phyloP scores from a whole-genome alignment of 1,139 yeast species.

The Lodderomyces jiufengensis region DNA sequence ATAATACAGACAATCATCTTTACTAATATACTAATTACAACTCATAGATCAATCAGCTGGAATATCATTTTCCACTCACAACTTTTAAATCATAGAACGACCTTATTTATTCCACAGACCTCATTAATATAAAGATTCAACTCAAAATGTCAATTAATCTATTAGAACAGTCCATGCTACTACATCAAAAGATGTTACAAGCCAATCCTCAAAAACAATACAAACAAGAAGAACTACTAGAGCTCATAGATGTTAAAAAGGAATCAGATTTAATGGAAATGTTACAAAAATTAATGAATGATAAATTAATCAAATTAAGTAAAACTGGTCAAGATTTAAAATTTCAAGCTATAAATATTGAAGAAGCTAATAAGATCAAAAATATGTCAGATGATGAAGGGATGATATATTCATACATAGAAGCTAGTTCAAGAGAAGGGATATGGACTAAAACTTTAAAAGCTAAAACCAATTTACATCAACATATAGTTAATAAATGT shows the following conservation, averaged over 20 bases:
- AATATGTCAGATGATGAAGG: slow-evolving; percentile 86
- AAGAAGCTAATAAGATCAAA: slow-evolving; percentile 68
- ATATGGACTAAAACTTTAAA: slow-evolving; percentile 94
- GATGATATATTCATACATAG: slow-evolving; percentile 85
- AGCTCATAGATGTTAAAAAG: slow-evolving; percentile 26
- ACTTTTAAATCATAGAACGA: slow-evolving; percentile 2
- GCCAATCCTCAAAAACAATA: slow-evolving; percentile 44
- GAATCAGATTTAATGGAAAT: slow-evolving; percentile 50
- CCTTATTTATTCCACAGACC: no score
- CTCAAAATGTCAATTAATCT: slow-evolving; percentile 19
- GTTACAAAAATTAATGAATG: slow-evolving; percentile 64
- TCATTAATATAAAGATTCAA: no score
- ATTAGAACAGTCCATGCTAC: slow-evolving; percentile 49
- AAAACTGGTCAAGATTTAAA: slow-evolving; percentile 61
- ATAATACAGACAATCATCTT: no score
- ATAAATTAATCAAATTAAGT: slow-evolving; percentile 64
- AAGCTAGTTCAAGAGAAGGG: slow-evolving; percentile 92
- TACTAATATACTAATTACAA: no score
- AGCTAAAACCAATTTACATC: slow-evolving; percentile 88
- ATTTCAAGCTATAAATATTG: slow-evolving; percentile 67
- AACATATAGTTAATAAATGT: slow-evolving; percentile 84
- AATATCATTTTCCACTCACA: not conserved
- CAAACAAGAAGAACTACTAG: slow-evolving; percentile 58
- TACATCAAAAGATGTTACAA: slow-evolving; percentile 60
- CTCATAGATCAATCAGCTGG: no score